A percentile compares a stretch with the other conserved stretches of the same genome.
These are phyloP conservation scores for Xerocomus nothofagi DNA, from an alignment of 1,284 basidiomycete species.

Conservation along the genomic window DNA sequence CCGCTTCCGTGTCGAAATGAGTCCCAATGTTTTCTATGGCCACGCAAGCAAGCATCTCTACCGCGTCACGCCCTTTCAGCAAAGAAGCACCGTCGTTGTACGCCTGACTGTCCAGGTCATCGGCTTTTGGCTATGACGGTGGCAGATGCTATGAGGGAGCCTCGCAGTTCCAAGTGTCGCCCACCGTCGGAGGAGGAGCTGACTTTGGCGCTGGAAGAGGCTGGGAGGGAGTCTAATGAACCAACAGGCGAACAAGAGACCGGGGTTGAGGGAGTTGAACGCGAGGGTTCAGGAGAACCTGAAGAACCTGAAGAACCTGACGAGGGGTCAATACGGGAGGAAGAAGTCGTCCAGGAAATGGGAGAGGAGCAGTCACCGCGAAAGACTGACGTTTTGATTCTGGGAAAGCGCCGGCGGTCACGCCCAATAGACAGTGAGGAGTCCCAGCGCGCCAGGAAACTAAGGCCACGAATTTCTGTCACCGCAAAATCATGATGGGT, in stretches of 20 bases:
- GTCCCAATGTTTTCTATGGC: constrained; percentile 31
- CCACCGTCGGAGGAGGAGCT: constrained; percentile 27
- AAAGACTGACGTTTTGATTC: not conserved
- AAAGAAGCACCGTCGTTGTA: constrained; percentile 25
- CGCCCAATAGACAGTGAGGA: constrained; percentile 17
- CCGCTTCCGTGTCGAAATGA: constrained; percentile 29
- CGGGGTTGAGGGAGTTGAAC: constrained; percentile 1
- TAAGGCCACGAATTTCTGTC: constrained; percentile 10
- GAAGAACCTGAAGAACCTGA: constrained; percentile 19
- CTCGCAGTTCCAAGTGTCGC: constrained; percentile 27
- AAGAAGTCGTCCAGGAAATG: constrained; percentile 2
- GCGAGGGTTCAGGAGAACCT: constrained; percentile 14
- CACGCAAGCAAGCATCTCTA: constrained; percentile 22
- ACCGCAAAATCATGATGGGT: constrained; percentile 4
- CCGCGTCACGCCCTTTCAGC: constrained; percentile 30
- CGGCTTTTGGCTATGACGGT: constrained; percentile 23
- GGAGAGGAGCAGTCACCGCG: constrained; percentile 1
- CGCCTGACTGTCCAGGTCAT: constrained; percentile 23
- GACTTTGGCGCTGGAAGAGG: constrained; percentile 19
- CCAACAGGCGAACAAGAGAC: not conserved
- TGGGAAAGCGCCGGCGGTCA: constrained; percentile 23
- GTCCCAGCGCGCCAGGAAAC: constrained; percentile 16
- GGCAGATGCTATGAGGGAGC: constrained; percentile 22
- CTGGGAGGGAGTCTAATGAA: not conserved
- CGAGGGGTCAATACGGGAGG: constrained; percentile 9